Base-by-base conservation (phyloP, 2,329 filamentous ascomycete species). In the Hypoxylon sp. region DNA sequence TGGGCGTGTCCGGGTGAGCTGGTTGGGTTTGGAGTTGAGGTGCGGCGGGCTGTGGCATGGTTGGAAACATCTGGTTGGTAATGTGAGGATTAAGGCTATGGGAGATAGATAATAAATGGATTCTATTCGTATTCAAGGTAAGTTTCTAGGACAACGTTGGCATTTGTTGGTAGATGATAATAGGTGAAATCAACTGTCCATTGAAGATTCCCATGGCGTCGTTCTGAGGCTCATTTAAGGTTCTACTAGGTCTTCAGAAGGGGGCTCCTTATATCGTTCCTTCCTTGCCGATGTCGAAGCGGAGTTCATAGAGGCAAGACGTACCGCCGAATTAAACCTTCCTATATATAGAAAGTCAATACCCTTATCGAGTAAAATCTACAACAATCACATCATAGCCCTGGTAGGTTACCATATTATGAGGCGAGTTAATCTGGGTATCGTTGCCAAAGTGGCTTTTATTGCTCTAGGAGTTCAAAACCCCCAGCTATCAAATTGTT, bases 401-500 rank as follows among this genome's bases (percentile, higher is more conserved):
- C 15, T 24, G 11, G 15, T 24, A 2, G 37, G 35, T 35, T 5
- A 32, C 10, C 19, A 47, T 27, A 1, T 15, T 4, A 27, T 24
- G 11, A 19, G 17, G 15, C 5, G 29, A 39, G 42, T 32, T 19
- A 11, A 39, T 15, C 29, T 50, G 58, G 68, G 61, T 70, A 68
- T 65, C 65, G 58, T 19, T 54, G 68, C 68, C 65, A 62, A 63
- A 47, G 4, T 53, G 58, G 57, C 54, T 35, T 62, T 62, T 58
- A 62, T 69, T 69, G n/a, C 35, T 57, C 13, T 15, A 21, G 53
- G 53, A 32, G 53, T n/a, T 24, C 39, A 19, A 53, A 42, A 8
- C 61, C 67, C 67, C 56, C 37, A 39, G 55, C 63, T 63, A 52
- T 53, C 46, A 37, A 71, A 69, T 67, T 65, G 60, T 67, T 69